These are phyloP conservation scores for Trametes elegans DNA, from an alignment of 768 basidiomycete genomes.

Conservation along the genomic window DNA sequence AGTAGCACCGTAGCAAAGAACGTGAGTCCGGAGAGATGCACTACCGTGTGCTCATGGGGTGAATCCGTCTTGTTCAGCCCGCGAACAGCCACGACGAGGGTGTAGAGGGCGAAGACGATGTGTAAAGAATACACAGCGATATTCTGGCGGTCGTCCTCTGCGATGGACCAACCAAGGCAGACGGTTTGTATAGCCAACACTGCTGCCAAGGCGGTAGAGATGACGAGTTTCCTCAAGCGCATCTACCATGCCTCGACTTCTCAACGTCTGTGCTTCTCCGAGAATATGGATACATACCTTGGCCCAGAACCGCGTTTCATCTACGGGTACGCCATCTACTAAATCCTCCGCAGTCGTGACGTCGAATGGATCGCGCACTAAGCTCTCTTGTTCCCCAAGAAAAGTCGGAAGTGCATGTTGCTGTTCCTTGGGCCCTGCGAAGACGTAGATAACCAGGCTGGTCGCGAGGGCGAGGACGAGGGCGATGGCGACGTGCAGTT, in stretches of 20 bases:
- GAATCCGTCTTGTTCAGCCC: slow-evolving; percentile 49
- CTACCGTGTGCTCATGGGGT: slow-evolving; percentile 36
- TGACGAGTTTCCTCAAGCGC: slow-evolving; percentile 53
- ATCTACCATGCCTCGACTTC: slow-evolving; percentile 38
- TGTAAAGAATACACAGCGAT: slow-evolving; percentile 45
- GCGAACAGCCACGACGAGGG: slow-evolving; percentile 47
- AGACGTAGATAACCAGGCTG: slow-evolving; percentile 44
- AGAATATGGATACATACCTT: slow-evolving; percentile 35
- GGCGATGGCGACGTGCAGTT: slow-evolving; percentile 50
- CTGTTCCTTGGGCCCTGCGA: slow-evolving; percentile 42
- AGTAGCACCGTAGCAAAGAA: slow-evolving; percentile 46
- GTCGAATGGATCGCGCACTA: slow-evolving; percentile 57
- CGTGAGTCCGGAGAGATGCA: slow-evolving; percentile 61
- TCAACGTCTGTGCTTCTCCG: background rate
- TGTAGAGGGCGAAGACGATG: slow-evolving; percentile 56
- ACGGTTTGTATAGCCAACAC: slow-evolving; percentile 52
- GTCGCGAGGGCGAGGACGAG: slow-evolving; percentile 42
- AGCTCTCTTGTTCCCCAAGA: slow-evolving; percentile 25
- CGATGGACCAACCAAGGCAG: slow-evolving; percentile 53
- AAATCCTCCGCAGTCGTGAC: slow-evolving; percentile 72
- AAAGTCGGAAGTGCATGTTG: slow-evolving; percentile 47
- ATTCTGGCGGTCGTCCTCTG: slow-evolving; percentile 26
- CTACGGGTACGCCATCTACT: slow-evolving; percentile 62
- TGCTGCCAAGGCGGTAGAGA: slow-evolving; percentile 44
- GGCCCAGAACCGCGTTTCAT: slow-evolving; percentile 60